A percentile compares a stretch with the other conserved stretches of the same genome.
Conservation (phyloP, 2,329 filamentous ascomycete species). For the Colletotrichum sp. region DNA sequence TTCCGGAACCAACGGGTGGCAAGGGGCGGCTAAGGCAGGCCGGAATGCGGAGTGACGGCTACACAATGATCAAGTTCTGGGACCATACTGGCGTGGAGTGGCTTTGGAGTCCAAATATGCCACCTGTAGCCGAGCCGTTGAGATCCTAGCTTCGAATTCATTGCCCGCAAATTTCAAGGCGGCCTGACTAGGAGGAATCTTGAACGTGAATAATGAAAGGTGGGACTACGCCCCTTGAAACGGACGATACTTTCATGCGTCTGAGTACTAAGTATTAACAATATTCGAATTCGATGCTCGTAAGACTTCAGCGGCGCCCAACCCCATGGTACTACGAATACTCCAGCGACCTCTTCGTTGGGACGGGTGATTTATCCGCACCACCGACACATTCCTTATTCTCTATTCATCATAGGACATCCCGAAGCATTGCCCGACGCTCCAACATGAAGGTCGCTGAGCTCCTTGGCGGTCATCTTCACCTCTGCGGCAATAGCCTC, state of each 20-base stretch:
- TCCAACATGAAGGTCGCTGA: background rate
- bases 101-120: background rate
- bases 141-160: background rate
- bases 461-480: background rate
- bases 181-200: background rate
- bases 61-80: background rate
- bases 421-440: background rate
- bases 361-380: background rate
- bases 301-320: background rate
- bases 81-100: background rate
- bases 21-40: background rate
- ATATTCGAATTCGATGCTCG: background rate
- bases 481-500: background rate
- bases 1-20: background rate
- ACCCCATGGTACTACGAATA: background rate
- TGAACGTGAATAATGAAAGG: background rate
- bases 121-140: background rate
- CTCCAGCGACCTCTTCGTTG: background rate
- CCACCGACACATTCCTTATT: background rate
- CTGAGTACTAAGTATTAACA: background rate
- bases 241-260: background rate
- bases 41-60: background rate
- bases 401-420: conserved; percentile 19
- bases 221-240: background rate
- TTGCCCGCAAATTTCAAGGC: background rate